Base-by-base conservation (phyloP, 768 basidiomycete genomes). In the Pulveroboletus sp. region DNA sequence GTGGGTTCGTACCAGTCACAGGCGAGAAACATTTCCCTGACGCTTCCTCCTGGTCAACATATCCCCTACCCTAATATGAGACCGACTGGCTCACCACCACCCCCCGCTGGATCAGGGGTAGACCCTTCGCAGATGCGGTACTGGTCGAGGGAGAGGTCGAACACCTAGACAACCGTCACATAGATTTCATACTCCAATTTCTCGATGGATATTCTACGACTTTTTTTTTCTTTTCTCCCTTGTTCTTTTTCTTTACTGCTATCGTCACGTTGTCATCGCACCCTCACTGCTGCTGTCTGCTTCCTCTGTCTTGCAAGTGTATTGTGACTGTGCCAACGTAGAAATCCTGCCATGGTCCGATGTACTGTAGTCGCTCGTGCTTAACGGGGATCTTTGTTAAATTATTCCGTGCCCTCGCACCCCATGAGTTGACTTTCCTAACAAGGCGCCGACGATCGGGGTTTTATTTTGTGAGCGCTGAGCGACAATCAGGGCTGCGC, bases 31-130 rank as follows among this genome's bases (percentile, higher is more conserved):
- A 50, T 42, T 17, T 7, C 60, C 24, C 40, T 41, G 24, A 21
- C 57, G 38, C 45, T 51, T 39, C 47, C 67, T 24, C 37, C 64
- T 8, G 38, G 60, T 24, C 69, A 65, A 41, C 41, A 68, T 7
- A 47, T 58, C 26, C 21, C 64, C 32, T 69, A 69, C 43, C 46
- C 62, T 33, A 70, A 64, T 5, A 43, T 51, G 15, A 57, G 58
- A 8, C 48, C 69, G 14, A 37, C 62, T 14, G 56, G 39, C 38
- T 48, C 58, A 21, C 43, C 58, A 21, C 43, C 64, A 18, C 60
- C 69, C 46, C 56, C 69, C 36, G 53, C 68, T 57, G 64, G 62
- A 44, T 50, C 64, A 45, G 61, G 49, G 55, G 58, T 44, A 49
- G 53, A 54, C 28, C 26, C 58, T 45, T 57, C 65, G n/a, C 69